These are phyloP conservation scores for Starmerella gropengiesseri DNA, from an alignment of 805 yeast species.

Conservation along the genomic window DNA sequence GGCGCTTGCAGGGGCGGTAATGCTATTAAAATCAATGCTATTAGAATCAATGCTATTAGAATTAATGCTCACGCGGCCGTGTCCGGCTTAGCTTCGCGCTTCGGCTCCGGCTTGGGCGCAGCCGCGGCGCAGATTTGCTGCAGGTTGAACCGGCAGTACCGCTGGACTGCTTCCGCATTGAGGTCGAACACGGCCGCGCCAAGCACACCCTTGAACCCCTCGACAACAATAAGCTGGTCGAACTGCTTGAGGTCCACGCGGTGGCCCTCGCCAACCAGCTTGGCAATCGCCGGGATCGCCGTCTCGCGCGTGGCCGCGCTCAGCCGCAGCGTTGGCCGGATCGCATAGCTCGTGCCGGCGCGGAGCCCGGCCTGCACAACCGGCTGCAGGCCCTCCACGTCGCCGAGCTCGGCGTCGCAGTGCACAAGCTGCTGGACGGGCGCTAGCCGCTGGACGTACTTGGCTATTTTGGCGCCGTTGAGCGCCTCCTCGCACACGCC, in stretches of 20 bases:
- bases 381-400: slow-evolving; percentile 44
- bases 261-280: slow-evolving; percentile 60
- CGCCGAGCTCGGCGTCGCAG: slow-evolving; percentile 50
- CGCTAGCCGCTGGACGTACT: slow-evolving; percentile 61
- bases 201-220: slow-evolving; percentile 76
- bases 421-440: slow-evolving; percentile 67
- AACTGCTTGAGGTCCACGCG: slow-evolving; percentile 67
- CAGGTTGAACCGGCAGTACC: slow-evolving; percentile 59
- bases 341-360: slow-evolving; percentile 51
- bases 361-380: slow-evolving; percentile 67
- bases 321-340: slow-evolving; percentile 67
- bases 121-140: slow-evolving; percentile 52
- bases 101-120: not conserved
- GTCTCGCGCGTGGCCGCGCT: slow-evolving; percentile 58
- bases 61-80: too few species aligned
- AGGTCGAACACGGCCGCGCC: slow-evolving; percentile 72
- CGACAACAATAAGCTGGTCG: slow-evolving; percentile 70
- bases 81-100: slow-evolving; percentile 12
- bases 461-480: slow-evolving; percentile 31
- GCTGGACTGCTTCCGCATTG: slow-evolving; percentile 38
- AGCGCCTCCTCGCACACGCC: slow-evolving; percentile 51
- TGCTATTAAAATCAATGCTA: too few species aligned
- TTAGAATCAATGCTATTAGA: too few species aligned
- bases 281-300: slow-evolving; percentile 64
- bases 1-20: too few species aligned